Conservation (phyloP, 768 basidiomycete species). For the Obba rivulosa region DNA sequence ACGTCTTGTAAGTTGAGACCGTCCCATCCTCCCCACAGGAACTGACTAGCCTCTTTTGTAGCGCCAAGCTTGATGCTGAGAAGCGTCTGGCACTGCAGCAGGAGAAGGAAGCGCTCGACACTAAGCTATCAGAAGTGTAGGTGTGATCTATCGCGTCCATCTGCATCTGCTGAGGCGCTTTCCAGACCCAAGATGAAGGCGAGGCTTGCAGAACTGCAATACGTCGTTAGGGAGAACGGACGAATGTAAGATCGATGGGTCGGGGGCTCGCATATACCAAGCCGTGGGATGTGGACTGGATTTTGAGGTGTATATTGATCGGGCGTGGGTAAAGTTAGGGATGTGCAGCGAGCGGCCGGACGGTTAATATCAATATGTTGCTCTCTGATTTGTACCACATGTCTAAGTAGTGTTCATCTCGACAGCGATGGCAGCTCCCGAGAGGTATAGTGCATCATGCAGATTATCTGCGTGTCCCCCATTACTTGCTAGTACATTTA, state of each 20-base stretch:
- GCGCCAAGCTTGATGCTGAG: slow-evolving; percentile 86
- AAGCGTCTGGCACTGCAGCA: slow-evolving; percentile 87
- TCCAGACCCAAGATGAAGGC: slow-evolving; percentile 76
- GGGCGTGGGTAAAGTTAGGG: too few relatives aligned
- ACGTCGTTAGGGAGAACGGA: slow-evolving; percentile 4
- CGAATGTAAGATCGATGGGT: neutral
- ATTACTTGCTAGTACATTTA: too few relatives aligned
- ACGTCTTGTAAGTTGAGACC: slow-evolving; percentile 74
- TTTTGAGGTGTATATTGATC: too few relatives aligned
- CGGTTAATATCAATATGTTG: too few relatives aligned
- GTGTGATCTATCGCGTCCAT: slow-evolving; percentile 23
- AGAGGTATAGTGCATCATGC: too few relatives aligned
- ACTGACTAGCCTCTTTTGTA: slow-evolving; percentile 24
- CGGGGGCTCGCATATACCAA: too few relatives aligned
- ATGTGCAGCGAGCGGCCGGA: too few relatives aligned
- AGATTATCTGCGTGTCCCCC: too few relatives aligned
- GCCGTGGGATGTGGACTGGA: too few relatives aligned
- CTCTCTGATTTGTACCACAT: too few relatives aligned
- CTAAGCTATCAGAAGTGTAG: slow-evolving; percentile 83
- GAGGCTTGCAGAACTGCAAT: slow-evolving; percentile 62
- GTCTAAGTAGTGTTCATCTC: too few relatives aligned
- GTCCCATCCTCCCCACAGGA: neutral
- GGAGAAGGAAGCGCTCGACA: slow-evolving; percentile 87
- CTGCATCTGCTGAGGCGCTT: neutral
- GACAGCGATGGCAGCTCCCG: too few relatives aligned